Evolutionary conservation across 2,329 filamentous ascomycete species (phyloP).

Genomic region (Claviceps digitariae): DNA sequence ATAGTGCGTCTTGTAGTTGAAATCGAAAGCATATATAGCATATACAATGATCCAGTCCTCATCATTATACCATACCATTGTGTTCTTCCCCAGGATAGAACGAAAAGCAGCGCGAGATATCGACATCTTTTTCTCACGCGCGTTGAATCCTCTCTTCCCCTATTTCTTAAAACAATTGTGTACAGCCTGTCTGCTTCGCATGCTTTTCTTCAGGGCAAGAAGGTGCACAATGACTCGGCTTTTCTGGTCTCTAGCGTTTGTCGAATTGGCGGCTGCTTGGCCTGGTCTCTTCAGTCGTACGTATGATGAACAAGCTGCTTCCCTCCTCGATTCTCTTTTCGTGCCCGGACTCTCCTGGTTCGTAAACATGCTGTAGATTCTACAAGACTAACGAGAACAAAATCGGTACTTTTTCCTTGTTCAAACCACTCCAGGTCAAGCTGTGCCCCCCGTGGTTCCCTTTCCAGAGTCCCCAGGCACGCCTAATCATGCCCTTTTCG

Average conservation of each 20-base stretch:
- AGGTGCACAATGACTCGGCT: not conserved
- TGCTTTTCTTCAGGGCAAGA: not conserved
- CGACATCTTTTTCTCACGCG: too few relatives aligned
- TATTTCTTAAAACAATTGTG: too few relatives aligned
- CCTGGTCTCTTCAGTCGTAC: not conserved
- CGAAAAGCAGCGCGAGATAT: too few relatives aligned
- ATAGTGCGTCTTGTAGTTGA: too few relatives aligned
- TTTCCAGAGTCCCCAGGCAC: constrained; percentile 2
- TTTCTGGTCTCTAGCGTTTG: not conserved
- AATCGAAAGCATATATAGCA: too few relatives aligned
- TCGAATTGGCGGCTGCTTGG: not conserved
- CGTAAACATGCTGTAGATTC: not conserved
- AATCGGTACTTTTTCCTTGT: not conserved
- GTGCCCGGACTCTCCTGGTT: not conserved
- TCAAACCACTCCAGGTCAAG: not conserved
- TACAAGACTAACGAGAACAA: not conserved
- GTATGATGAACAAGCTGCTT: not conserved
- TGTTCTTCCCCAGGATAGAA: too few relatives aligned
- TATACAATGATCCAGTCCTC: too few relatives aligned
- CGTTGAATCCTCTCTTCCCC: too few relatives aligned
- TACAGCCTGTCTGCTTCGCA: too few relatives aligned
- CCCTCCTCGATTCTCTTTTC: not conserved
- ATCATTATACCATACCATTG: too few relatives aligned
- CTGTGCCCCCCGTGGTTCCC: not conserved
- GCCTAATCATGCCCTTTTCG: constrained; percentile 1